Evolutionary conservation across 768 basidiomycete genomes (phyloP), one percentile per base, ranked within the genome.

Genomic region (Rhodosporidiobolus odoratus): DNA sequence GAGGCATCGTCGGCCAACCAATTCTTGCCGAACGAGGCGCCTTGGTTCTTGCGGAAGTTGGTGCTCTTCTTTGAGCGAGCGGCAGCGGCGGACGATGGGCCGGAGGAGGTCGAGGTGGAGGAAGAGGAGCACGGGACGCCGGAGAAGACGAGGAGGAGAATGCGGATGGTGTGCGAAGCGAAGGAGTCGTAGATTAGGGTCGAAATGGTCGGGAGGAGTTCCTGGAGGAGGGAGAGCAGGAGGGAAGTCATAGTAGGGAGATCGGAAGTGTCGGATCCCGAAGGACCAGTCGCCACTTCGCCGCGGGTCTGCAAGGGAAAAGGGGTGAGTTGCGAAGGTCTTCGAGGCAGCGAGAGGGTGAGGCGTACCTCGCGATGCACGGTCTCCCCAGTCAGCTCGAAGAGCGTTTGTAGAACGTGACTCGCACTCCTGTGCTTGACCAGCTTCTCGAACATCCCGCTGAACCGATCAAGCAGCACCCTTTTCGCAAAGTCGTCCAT

Each of bases 401-500:
- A 72, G 8, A 75, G 66, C 3, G 71, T 70, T 60, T 75, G 68
- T 4, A 75, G 52, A 30, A 75, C 74, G 50, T 75, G 74, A 27
- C 65, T 66, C 47, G 71, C 74, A 30, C 37, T 45, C 4, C 71
- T 52, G 65, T 75, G 71, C 58, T 59, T 67, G 65, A 69, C 69
- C 58, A 75, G 71, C 45, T 64, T 40, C 19, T 76, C 91, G 85
- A 81, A 97, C 89, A 90, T 91, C 79, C 92, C 93, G 61, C 85
- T 84, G 76, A 99, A 81, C 69, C 87, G 87, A 80, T 96, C 94
- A 66, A 91, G 81, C 70, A 98, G 89, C 10, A 95, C 92, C 64
- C 95, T 84, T 60, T 91, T 84, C n/a, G 90, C 89, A 80, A 93
- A 94, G 79, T 97, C 93, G 77, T 96, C 92, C 90, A 98, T 92